Evolutionary conservation across 495 filamentous ascomycete species (phyloP), one percentile per base, ranked within the genome.

Genomic region (Penicilliopsis zonata): DNA sequence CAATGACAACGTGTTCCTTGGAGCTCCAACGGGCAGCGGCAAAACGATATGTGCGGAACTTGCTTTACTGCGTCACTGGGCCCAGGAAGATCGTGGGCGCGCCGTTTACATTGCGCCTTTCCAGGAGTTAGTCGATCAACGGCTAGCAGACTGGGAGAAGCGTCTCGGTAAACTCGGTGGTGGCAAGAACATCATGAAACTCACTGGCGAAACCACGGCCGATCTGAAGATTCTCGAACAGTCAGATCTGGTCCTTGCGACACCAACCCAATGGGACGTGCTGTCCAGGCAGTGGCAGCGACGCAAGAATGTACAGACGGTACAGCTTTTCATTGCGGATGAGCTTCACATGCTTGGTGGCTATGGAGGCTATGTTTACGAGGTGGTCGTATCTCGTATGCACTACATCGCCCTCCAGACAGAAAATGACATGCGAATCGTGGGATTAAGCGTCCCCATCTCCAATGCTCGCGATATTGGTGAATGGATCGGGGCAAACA

Each of bases 401-500:
- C 86, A 94, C 50, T 90, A 87, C 43, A 92, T 99, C 40, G 78
- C 86, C 18, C 76, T 85, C 1, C 88, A 96, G 46, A 79, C 80
- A 1, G 80, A 93, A 49, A 77, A 77, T 21, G 66, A 79, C 15
- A 72, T 96, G 70, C 79, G 90, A 18, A 84, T 96, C 22, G 63
- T 96, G 35, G 90, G 86, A 5, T 61, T 99, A 34, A 92, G 85
- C 53, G 92, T 94, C 25, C 87, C 88, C 12, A 69, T 99, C 16
- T 79, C 90, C 9, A 96, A 94, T 53, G 62, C 90, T 23, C 76
- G 87, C 25, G 90, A 96, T 49, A 73, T 96, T 37, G 87, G 92
- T 27, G 92, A 96, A 57, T 99, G 90, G 90, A 93, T 96, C 43
- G 92, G 92, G 36, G 92, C 90, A n/a, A 88, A 76, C 37, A 96